These are phyloP conservation scores for Phytophthora fragariae DNA, from an alignment of 352 stramenopile species.

Conservation along the genomic window DNA sequence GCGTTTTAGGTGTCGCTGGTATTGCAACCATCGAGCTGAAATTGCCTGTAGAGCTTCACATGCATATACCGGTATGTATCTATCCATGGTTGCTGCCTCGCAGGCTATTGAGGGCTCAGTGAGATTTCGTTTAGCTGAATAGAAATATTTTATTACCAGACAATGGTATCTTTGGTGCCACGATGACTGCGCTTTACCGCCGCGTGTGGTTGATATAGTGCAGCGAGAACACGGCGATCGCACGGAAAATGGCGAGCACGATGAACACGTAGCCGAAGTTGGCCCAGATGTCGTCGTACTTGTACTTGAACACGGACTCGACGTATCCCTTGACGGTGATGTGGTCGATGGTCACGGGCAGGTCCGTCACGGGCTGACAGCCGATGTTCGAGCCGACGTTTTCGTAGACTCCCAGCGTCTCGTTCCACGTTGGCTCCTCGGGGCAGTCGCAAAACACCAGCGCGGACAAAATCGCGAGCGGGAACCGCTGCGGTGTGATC, in stretches of 20 bases:
- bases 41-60: no score
- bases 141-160: no score
- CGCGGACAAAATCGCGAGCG: constrained; percentile 35
- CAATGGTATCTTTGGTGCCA: background rate
- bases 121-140: no score
- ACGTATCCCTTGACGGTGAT: constrained; percentile 24
- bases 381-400: constrained; percentile 29
- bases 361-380: constrained; percentile 28
- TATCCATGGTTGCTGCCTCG: no score
- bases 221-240: constrained; percentile 35
- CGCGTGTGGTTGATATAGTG: constrained; percentile 49
- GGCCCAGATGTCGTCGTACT: constrained; percentile 30
- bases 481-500: constrained; percentile 43
- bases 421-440: constrained; percentile 31
- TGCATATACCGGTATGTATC: background rate
- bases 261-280: constrained; percentile 35
- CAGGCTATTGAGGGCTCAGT: no score
- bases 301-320: constrained; percentile 35
- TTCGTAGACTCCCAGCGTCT: constrained; percentile 21
- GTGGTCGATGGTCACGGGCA: constrained; percentile 22
- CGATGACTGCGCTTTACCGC: background rate
- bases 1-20: no score
- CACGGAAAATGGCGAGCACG: constrained; percentile 37
- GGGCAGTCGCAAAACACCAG: constrained; percentile 43
- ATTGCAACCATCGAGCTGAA: no score